Evolutionary conservation across 208 protist genomes (phyloP).

Genomic region (Leishmania aethiopica): DNA sequence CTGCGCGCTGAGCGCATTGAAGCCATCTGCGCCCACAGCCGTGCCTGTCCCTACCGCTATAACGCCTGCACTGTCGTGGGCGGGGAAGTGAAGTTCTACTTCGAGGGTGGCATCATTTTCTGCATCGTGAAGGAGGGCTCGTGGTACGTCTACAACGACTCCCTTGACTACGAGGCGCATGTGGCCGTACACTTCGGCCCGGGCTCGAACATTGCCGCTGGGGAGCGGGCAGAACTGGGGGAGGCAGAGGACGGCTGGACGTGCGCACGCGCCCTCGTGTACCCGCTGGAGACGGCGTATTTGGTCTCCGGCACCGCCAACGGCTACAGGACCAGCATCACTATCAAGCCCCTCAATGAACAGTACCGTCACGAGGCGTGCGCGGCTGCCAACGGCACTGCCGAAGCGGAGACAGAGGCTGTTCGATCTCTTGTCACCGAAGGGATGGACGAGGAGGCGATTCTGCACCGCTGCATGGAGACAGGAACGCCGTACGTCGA

Average conservation of each 20-base stretch:
- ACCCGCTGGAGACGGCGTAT: conserved; percentile 57
- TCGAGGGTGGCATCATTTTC: conserved; percentile 56
- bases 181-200: conserved; percentile 63
- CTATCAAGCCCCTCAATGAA: conserved; percentile 33
- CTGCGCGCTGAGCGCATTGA: conserved; percentile 2
- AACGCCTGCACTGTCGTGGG: conserved; percentile 36
- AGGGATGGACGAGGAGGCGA: conserved; percentile 42
- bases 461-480: conserved; percentile 40
- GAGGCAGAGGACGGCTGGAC: conserved; percentile 39
- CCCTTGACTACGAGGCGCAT: conserved; percentile 69
- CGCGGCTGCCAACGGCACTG: conserved; percentile 16
- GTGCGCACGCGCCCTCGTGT: conserved; percentile 37
- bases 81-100: conserved; percentile 42
- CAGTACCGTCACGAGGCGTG: conserved; percentile 27
- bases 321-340: conserved; percentile 45
- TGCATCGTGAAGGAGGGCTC: conserved; percentile 50
- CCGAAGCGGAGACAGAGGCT: conserved; percentile 32
- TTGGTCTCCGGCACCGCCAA: conserved; percentile 41
- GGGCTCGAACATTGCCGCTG: conserved; percentile 31
- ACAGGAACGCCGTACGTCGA: conserved; percentile 47
- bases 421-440: conserved; percentile 31
- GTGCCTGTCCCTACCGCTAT: conserved; percentile 17
- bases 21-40: conserved; percentile 8
- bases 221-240: conserved; percentile 31
- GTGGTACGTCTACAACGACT: conserved; percentile 82